phyloP scores from a whole-genome alignment of 345 rosid species.

The Pelargonium nanum region DNA sequence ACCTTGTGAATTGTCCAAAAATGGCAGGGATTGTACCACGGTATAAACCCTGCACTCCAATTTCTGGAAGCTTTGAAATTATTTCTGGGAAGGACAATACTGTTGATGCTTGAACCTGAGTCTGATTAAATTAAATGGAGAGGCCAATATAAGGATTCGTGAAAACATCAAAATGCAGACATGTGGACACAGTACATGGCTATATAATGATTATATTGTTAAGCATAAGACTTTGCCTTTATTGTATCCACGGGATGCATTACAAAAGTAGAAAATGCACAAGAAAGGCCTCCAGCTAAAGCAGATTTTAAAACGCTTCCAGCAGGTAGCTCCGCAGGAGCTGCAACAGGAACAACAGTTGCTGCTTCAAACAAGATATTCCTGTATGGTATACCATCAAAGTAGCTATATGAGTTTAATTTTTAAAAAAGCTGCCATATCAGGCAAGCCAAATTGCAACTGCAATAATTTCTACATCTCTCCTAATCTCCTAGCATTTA shows the following conservation, averaged over 20 bases:
- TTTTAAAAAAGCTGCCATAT: slow-evolving; percentile 1
- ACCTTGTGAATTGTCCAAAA: slow-evolving; percentile 97
- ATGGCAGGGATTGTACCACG: slow-evolving; percentile 96
- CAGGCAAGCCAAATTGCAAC: neutral
- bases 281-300: slow-evolving; percentile 92
- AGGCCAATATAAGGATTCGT: neutral
- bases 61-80: slow-evolving; percentile 81
- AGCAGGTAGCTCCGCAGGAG: slow-evolving; percentile 77
- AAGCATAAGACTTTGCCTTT: slow-evolving; percentile 39
- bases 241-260: slow-evolving; percentile 90
- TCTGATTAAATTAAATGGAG: slow-evolving; percentile 28
- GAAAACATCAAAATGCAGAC: neutral
- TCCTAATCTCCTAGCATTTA: neutral
- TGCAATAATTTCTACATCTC: neutral
- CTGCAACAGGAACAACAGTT: slow-evolving; percentile 91
- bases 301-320: slow-evolving; percentile 92
- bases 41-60: slow-evolving; percentile 77
- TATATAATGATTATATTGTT: neutral
- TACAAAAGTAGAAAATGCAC: slow-evolving; percentile 77
- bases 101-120: slow-evolving; percentile 94
- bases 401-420: slow-evolving; percentile 1
- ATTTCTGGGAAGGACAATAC: slow-evolving; percentile 59
- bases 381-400: slow-evolving; percentile 29
- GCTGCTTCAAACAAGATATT: slow-evolving; percentile 98
- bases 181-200: neutral